Percentiles rank a stretch among this genome's conserved stretches.
phyloP scores from a whole-genome alignment of 495 filamentous ascomycete species.

The Lineolata rhizophorae region DNA sequence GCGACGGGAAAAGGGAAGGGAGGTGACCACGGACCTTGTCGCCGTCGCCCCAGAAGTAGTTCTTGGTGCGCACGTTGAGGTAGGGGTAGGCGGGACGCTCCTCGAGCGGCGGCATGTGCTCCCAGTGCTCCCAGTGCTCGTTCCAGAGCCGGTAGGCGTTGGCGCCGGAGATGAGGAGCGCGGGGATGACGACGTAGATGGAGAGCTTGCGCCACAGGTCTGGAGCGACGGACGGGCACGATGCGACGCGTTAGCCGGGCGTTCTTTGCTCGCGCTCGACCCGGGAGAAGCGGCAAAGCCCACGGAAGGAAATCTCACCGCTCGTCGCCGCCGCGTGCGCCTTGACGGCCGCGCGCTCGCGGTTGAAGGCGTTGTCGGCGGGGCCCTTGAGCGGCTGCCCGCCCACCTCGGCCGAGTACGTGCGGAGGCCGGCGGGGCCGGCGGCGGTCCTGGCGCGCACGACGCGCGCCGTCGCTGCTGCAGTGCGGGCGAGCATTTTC shows the following conservation, averaged over 20 bases:
- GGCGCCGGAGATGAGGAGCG: conserved; percentile 40
- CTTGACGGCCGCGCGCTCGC: conserved; percentile 64
- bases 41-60: conserved; percentile 79
- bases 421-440: not conserved
- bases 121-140: conserved; percentile 92
- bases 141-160: conserved; percentile 82
- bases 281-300: not conserved
- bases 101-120: conserved; percentile 64
- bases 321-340: conserved; percentile 61
- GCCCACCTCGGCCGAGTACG: conserved; percentile 1
- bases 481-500: not conserved
- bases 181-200: conserved; percentile 51
- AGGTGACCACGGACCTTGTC: conserved; percentile 85
- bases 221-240: no score
- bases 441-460: not conserved
- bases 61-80: conserved; percentile 81
- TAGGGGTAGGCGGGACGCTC: conserved; percentile 79
- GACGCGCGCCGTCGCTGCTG: not conserved
- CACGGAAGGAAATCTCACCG: no score
- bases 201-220: conserved; percentile 88
- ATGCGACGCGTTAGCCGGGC: not conserved
- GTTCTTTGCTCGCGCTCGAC: not conserved
- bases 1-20: not conserved
- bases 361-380: conserved; percentile 68
- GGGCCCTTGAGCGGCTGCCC: conserved; percentile 27